phyloP scores from a whole-genome alignment of 140 eudicot species.

The Cichorium intybus region DNA sequence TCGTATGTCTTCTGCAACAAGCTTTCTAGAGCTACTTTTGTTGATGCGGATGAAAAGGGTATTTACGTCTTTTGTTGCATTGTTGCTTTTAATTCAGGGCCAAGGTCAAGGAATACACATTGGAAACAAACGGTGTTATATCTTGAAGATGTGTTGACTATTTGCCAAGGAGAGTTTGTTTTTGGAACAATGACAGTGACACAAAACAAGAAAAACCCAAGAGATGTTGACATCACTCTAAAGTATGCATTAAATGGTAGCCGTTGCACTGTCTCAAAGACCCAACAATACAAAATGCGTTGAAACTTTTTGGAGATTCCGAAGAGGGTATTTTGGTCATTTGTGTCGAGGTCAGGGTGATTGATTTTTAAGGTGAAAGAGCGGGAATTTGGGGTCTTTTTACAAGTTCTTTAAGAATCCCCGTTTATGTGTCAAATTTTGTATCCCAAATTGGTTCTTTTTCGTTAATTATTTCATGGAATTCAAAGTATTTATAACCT shows the following conservation, averaged over 20 bases:
- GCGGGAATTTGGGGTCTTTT: slow-evolving; percentile 4
- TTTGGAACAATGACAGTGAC: slow-evolving; percentile 75
- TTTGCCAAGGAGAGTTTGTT: slow-evolving; percentile 82
- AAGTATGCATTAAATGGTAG: slow-evolving; percentile 75
- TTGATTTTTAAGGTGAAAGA: neutral
- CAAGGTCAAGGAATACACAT: slow-evolving; percentile 83
- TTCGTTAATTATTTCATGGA: slow-evolving; percentile 7
- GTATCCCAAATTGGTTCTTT: slow-evolving; percentile 14
- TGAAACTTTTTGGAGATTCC: slow-evolving; percentile 18
- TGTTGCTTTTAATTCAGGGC: slow-evolving; percentile 47
- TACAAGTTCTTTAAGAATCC: neutral
- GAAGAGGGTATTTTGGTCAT: slow-evolving; percentile 5
- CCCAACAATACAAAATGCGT: slow-evolving; percentile 80
- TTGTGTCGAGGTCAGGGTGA: slow-evolving; percentile 3
- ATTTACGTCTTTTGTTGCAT: neutral
- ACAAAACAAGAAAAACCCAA: slow-evolving; percentile 93
- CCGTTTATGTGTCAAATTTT: slow-evolving; percentile 17
- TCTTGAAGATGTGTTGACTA: slow-evolving; percentile 82
- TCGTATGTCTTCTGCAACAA: neutral
- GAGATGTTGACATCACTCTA: slow-evolving; percentile 77
- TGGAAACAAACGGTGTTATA: slow-evolving; percentile 98
- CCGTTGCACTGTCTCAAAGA: slow-evolving; percentile 62
- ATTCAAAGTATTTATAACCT: neutral
- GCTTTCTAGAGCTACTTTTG: neutral
- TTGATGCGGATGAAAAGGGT: neutral